Conservation (phyloP, 768 basidiomycete genomes). For the Boletus pseudo-olivaceus region DNA sequence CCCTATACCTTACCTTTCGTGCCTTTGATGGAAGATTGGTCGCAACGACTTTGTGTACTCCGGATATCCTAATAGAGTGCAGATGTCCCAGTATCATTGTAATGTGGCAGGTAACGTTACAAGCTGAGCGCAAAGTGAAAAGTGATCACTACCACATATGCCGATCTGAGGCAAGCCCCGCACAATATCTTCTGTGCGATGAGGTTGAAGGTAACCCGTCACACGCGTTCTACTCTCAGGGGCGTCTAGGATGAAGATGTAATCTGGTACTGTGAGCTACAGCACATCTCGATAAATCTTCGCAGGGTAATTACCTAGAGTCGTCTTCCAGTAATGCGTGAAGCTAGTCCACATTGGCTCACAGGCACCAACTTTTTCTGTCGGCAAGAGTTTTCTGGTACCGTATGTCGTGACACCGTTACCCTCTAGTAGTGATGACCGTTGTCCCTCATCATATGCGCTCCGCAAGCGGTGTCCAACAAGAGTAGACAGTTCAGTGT, state of each 20-base stretch:
- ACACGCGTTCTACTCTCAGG: slow-evolving; percentile 34
- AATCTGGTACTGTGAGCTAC: slow-evolving; percentile 52
- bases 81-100: slow-evolving; percentile 2
- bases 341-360: slow-evolving; percentile 90
- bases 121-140: slow-evolving; percentile 72
- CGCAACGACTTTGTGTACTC: not conserved
- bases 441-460: slow-evolving; percentile 60
- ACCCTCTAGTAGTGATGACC: slow-evolving; percentile 11
- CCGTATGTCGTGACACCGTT: slow-evolving; percentile 46
- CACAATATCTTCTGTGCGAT: slow-evolving; percentile 52
- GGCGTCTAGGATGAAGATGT: slow-evolving; percentile 75
- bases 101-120: slow-evolving; percentile 12
- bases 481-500: slow-evolving; percentile 52
- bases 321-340: slow-evolving; percentile 82
- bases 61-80: slow-evolving; percentile 12
- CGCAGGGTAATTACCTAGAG: slow-evolving; percentile 52
- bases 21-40: not conserved
- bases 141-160: slow-evolving; percentile 84
- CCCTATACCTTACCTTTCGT: not conserved
- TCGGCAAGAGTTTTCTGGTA: slow-evolving; percentile 38
- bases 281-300: not conserved
- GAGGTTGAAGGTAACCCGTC: slow-evolving; percentile 59
- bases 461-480: slow-evolving; percentile 47
- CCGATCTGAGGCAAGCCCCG: slow-evolving; percentile 77
- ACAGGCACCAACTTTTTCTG: slow-evolving; percentile 47